These are phyloP conservation scores for Pulveroboletus ravenelii DNA, from an alignment of 768 basidiomycete species.

Conservation along the genomic window DNA sequence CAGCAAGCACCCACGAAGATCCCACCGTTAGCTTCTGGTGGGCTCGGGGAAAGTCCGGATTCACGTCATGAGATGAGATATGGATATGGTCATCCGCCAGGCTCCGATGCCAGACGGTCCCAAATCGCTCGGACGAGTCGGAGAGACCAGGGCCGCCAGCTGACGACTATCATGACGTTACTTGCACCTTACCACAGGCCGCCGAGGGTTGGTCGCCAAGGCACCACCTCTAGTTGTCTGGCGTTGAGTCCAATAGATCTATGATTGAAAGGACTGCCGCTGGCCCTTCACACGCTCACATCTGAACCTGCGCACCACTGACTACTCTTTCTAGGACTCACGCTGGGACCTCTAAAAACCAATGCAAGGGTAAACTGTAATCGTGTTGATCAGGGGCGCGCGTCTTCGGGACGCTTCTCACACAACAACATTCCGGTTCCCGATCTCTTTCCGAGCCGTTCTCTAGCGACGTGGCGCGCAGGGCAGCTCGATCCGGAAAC, in stretches of 20 bases:
- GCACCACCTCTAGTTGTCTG: background rate
- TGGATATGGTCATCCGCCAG: background rate
- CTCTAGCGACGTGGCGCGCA: background rate
- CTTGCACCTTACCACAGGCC: background rate
- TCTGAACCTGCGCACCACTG: background rate
- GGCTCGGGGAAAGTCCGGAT: background rate
- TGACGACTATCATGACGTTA: background rate
- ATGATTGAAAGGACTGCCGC: background rate
- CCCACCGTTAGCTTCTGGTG: background rate
- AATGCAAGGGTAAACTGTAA: too few relatives aligned
- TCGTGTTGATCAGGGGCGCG: too few relatives aligned
- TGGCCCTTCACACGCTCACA: too few relatives aligned
- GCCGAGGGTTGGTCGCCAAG: background rate
- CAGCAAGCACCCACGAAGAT: background rate
- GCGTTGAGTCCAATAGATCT: background rate
- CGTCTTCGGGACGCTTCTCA: too few relatives aligned
- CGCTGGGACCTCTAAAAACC: too few relatives aligned
- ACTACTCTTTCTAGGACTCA: too few relatives aligned
- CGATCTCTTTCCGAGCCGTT: background rate
- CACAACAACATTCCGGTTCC: conserved; percentile 4
- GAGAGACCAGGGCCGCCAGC: background rate
- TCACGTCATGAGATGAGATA: background rate
- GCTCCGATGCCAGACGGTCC: background rate
- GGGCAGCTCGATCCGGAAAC: background rate
- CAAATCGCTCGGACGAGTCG: background rate